Evolutionary conservation across 2,329 filamentous ascomycete species (phyloP), one percentile per base, ranked within the genome.

Genomic region (Diaporthe aspalathi): DNA sequence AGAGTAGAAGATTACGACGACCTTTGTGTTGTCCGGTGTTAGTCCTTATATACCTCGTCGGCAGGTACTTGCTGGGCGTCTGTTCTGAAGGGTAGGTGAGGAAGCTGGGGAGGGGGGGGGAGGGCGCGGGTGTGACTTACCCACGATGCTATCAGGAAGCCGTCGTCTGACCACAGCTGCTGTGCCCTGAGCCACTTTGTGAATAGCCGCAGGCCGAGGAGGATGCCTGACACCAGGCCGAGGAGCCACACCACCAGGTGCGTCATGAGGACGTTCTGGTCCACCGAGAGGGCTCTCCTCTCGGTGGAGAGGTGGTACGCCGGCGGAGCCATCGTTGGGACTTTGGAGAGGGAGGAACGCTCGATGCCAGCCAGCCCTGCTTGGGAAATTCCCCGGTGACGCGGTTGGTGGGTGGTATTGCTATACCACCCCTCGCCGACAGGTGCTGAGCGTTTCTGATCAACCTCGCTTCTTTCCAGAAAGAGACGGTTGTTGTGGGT

Each of bases 171-270:
- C 54, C 49, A 49, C 54, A 71, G 38, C 14, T 52, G 43, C 8
- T 50, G 47, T 3, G 49, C 60, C 16, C 65, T 53, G 12, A 62
- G 45, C 70, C 70, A 71, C 35, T 62, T 71, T 24, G 65, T 67
- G 32, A 68, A 63, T 9, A 71, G 38, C 1, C 70, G 63, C 3
- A 71, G 65, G 16, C 27, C 70, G 22, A 71, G 54, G 5, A 71
- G 60, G 24, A 71, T 38, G 6, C 70, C 70, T 9, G 70, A 50
- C 12, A 71, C 38, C 6, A 68, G 27, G 4, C 43, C 22, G 0
- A 71, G 54, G 4, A 54, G 27, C 70, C 70, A 71, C 54, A 68
- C 65, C 9, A 71, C 65, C 52, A 71, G n/a, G 54, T 71, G 63
- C 11, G 70, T 63, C 40, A 71, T 57, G 24, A 71, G 53, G 5